Conservation (phyloP, 1,139 yeast genomes). For the Taphrina communis region DNA sequence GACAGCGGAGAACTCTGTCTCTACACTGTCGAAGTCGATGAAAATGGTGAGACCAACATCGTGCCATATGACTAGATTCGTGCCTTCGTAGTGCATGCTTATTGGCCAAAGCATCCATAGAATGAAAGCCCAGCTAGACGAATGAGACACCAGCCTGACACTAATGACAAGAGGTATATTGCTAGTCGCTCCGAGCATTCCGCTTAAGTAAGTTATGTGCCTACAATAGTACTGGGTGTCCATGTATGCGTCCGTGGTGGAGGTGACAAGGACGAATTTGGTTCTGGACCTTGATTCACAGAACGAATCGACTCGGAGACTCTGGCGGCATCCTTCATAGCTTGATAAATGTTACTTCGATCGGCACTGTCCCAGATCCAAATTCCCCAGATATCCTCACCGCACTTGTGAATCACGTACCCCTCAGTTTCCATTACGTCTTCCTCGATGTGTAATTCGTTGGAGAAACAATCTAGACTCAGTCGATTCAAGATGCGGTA, state of each 20-base stretch:
- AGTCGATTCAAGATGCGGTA: conserved; percentile 32
- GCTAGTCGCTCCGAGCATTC: neutral
- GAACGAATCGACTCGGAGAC: conserved; percentile 4
- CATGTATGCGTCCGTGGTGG: conserved; percentile 14
- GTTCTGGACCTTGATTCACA: neutral
- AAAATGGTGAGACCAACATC: conserved; percentile 1
- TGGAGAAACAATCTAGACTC: conserved; percentile 36
- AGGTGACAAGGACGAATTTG: neutral
- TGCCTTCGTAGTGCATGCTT: neutral
- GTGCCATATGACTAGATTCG: neutral
- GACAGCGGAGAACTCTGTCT: neutral
- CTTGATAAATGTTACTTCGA: conserved; percentile 20
- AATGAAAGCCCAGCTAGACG: neutral
- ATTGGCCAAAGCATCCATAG: neutral
- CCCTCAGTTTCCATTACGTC: conserved; percentile 41
- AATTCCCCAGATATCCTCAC: conserved; percentile 39
- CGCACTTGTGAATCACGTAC: conserved; percentile 31
- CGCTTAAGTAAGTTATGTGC: neutral
- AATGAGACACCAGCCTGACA: too few species aligned
- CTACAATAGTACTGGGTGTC: conserved; percentile 17
- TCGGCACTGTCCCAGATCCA: conserved; percentile 40
- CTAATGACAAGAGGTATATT: too few species aligned
- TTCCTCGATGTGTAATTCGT: conserved; percentile 8
- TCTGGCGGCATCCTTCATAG: conserved; percentile 27
- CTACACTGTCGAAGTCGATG: neutral